Percentiles rank a stretch among this genome's conserved stretches.
phyloP scores from a whole-genome alignment of 345 rosid species.

The Euphorbia peplus region DNA sequence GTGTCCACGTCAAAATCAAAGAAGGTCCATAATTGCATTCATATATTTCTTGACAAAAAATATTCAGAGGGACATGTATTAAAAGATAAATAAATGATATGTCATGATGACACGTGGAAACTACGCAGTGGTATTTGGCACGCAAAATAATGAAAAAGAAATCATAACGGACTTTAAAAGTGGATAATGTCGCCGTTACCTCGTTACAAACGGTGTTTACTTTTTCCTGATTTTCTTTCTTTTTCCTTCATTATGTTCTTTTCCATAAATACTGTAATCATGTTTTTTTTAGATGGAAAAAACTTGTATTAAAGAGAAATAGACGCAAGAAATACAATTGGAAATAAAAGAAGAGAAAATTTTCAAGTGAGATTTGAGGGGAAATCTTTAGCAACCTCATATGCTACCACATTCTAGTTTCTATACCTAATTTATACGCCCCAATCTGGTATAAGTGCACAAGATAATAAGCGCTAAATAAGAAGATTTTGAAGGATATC shows the following conservation, averaged over 20 bases:
- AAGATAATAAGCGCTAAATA: too few species aligned
- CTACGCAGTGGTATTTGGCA: not conserved
- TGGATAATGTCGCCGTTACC: slow-evolving; percentile 4
- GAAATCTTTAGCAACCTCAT: too few species aligned
- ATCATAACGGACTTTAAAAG: not conserved
- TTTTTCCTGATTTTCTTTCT: not conserved
- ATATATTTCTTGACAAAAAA: not conserved
- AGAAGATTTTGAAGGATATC: too few species aligned
- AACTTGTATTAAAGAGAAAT: too few species aligned
- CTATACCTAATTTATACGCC: too few species aligned
- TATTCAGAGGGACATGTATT: not conserved
- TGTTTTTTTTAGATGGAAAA: too few species aligned
- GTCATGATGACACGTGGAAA: not conserved
- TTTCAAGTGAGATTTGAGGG: too few species aligned
- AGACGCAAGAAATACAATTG: too few species aligned
- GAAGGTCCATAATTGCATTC: not conserved
- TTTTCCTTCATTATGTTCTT: not conserved
- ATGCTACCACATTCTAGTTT: too few species aligned
- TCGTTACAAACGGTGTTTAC: not conserved
- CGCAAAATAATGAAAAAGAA: not conserved
- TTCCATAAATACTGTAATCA: too few species aligned
- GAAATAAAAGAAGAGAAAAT: too few species aligned
- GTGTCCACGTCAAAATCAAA: not conserved
- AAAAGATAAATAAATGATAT: not conserved
- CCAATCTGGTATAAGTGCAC: too few species aligned